phyloP scores from a whole-genome alignment of 176 grass and related monocot genomes.

The Raddia guianensis region DNA sequence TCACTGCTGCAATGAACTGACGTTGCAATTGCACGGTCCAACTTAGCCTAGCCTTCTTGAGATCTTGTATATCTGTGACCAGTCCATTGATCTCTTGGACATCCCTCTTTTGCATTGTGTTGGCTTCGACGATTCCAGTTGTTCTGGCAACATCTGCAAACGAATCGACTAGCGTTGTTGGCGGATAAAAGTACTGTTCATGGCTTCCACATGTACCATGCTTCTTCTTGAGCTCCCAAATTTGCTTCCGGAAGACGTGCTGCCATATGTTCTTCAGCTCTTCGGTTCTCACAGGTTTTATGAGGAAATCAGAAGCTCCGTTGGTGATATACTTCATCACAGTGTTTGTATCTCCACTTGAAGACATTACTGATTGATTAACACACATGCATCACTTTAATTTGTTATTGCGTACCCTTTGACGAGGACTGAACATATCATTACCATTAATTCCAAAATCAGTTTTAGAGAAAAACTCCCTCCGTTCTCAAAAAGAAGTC shows the following conservation, averaged over 20 bases:
- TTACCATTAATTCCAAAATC: too few relatives aligned
- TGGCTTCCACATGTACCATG: neutral
- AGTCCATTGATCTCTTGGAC: constrained; percentile 17
- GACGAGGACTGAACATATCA: too few relatives aligned
- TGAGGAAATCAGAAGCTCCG: constrained; percentile 56
- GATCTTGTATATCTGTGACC: constrained; percentile 44
- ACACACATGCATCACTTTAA: neutral
- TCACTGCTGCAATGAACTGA: constrained; percentile 48
- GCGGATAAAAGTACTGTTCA: neutral
- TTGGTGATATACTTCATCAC: constrained; percentile 57
- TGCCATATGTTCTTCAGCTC: constrained; percentile 59
- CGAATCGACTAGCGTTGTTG: neutral
- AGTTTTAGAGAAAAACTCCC: too few relatives aligned
- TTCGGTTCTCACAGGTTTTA: constrained; percentile 51
- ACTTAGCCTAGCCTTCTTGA: constrained; percentile 44
- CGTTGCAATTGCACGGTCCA: constrained; percentile 51
- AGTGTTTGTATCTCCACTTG: constrained; percentile 35
- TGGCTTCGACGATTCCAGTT: neutral
- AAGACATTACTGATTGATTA: constrained; percentile 47
- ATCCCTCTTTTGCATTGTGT: neutral
- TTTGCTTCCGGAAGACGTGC: constrained; percentile 50
- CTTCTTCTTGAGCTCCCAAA: constrained; percentile 14
- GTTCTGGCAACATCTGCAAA: neutral
- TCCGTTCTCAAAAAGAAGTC: too few relatives aligned
- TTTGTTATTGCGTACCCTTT: too few relatives aligned